phyloP scores from a whole-genome alignment of 208 protist species.

The Leishmania mexicana region DNA sequence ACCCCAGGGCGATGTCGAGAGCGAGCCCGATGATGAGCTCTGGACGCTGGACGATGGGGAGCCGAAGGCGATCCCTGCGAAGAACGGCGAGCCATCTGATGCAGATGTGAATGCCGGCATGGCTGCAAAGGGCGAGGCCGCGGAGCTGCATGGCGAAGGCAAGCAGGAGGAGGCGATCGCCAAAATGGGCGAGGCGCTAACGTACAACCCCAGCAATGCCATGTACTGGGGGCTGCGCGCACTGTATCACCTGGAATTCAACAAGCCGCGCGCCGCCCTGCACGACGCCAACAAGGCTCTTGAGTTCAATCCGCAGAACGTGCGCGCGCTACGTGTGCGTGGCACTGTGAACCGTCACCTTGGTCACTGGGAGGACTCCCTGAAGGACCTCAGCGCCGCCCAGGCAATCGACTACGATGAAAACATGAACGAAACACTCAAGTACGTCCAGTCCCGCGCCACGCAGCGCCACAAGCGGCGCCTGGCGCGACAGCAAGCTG shows the following conservation, averaged over 20 bases:
- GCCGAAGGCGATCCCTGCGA: constrained; percentile 31
- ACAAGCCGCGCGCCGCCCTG: constrained; percentile 54
- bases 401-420: constrained; percentile 86
- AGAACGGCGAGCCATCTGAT: constrained; percentile 41
- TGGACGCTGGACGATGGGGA: constrained; percentile 48
- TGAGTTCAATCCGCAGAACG: constrained; percentile 67
- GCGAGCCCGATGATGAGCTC: constrained; percentile 62
- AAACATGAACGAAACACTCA: constrained; percentile 40
- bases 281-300: constrained; percentile 68
- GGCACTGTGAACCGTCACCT: constrained; percentile 72
- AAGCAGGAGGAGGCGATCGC: constrained; percentile 53
- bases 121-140: constrained; percentile 62
- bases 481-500: constrained; percentile 40
- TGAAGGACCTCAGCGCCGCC: constrained; percentile 69
- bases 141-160: constrained; percentile 48
- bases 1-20: constrained; percentile 16
- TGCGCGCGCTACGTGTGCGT: constrained; percentile 72
- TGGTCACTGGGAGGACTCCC: constrained; percentile 64
- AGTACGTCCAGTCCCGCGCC: constrained; percentile 49
- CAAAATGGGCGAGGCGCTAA: constrained; percentile 64
- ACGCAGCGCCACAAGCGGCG: constrained; percentile 39
- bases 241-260: constrained; percentile 58
- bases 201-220: constrained; percentile 58
- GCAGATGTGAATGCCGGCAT: constrained; percentile 61
- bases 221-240: constrained; percentile 81